Evolutionary conservation across 257 asterid species (phyloP).

Genomic region (Nicotiana tomentosiformis): DNA sequence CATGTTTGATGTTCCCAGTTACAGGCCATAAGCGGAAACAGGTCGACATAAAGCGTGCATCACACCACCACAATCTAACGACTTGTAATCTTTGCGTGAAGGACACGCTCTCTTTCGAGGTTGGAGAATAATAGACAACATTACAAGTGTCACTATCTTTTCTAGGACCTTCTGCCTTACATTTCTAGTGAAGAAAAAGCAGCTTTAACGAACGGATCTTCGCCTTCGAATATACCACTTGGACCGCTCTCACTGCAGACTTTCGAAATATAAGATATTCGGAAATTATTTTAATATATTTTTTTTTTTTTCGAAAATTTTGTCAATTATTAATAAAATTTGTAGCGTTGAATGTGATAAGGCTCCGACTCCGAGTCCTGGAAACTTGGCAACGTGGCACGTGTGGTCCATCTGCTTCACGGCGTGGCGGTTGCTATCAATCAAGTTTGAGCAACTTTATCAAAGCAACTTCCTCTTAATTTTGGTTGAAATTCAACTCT

Average conservation of each 20-base stretch:
- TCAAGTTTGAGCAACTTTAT: neutral
- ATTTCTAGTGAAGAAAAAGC: neutral
- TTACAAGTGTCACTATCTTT: neutral
- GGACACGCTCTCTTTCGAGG: neutral
- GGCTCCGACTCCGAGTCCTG: conserved; percentile 1
- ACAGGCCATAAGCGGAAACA: no score
- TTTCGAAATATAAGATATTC: neutral
- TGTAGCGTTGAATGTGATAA: conserved; percentile 4
- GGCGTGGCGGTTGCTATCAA: conserved; percentile 12
- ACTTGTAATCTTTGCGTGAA: neutral
- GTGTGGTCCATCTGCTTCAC: conserved; percentile 9
- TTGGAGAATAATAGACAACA: neutral
- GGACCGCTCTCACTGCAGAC: neutral
- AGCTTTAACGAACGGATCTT: conserved; percentile 1
- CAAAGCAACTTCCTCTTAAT: neutral
- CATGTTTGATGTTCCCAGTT: conserved; percentile 7
- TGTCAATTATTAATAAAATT: no score
- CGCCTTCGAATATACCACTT: neutral
- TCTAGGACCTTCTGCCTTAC: neutral
- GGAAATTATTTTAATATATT: neutral
- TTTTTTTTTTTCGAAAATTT: no score
- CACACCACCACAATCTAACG: neutral
- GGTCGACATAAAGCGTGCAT: neutral
- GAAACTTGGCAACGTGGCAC: conserved; percentile 11
- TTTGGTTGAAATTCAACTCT: neutral